Conservation (phyloP, 2,329 filamentous ascomycete species). For the Xylariales sp. region DNA sequence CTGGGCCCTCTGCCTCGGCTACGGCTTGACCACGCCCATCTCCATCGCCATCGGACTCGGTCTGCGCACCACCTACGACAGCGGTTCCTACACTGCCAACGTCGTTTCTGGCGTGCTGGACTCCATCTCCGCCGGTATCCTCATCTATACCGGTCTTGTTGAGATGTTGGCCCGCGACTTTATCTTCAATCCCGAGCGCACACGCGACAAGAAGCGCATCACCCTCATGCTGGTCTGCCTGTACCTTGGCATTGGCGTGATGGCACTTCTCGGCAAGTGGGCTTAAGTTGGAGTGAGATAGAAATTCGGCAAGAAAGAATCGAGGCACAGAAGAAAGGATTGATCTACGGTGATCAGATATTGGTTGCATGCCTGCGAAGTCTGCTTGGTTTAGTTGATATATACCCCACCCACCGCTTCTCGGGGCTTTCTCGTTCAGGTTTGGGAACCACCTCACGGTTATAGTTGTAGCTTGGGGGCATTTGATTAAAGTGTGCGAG, state of each 20-base stretch:
- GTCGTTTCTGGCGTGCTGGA: conserved; percentile 88
- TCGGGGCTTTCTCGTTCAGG: too few species aligned
- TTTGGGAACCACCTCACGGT: too few species aligned
- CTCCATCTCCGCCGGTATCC: conserved; percentile 79
- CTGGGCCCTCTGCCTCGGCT: conserved; percentile 66
- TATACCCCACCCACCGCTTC: too few species aligned
- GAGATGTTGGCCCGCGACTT: conserved; percentile 95
- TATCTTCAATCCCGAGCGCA: conserved; percentile 89
- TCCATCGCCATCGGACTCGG: conserved; percentile 82
- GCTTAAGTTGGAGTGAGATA: conserved; percentile 60
- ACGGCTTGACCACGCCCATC: conserved; percentile 77
- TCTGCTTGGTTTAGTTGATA: too few species aligned
- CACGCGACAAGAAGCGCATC: conserved; percentile 62
- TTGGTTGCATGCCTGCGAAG: too few species aligned
- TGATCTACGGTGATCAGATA: too few species aligned
- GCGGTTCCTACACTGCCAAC: conserved; percentile 57
- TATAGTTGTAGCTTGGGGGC: too few species aligned
- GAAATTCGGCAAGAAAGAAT: too few species aligned
- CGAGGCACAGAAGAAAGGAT: too few species aligned
- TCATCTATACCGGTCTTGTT: conserved; percentile 90
- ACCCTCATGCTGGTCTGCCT: conserved; percentile 70
- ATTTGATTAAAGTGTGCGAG: too few species aligned
- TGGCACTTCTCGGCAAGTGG: conserved; percentile 85
- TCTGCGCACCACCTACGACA: conserved; percentile 60
- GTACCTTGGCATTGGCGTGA: conserved; percentile 67